Base-by-base conservation (phyloP, 2,329 filamentous ascomycete species). In the Aureobasidium sp. region DNA sequence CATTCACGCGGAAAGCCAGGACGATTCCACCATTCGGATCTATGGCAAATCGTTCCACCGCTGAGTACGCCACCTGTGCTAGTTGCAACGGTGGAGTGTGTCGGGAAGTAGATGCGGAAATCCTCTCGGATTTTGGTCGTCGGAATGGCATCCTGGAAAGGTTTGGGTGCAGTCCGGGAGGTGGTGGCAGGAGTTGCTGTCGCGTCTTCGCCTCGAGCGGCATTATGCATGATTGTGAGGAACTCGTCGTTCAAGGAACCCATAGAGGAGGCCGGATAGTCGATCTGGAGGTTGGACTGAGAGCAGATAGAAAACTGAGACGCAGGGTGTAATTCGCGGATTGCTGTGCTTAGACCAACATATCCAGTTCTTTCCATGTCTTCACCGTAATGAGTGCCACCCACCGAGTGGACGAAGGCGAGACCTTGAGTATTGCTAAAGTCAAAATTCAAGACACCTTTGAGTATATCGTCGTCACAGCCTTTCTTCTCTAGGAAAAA, bases 41-140 rank as follows among this genome's bases (percentile, higher is more conserved):
- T 83, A 63, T 94, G 81, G 69, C 88, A 96, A 63, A 97, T 91
- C 0, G 92, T 96, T 9, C 93, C 93, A 27, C 85, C 94, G 44
- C 73, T 73, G 11, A 15, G 11, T 37, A 37, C 2, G 8, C 74
- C 73, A 37, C 73, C 73, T 55, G 68, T 72, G 47, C 72, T 74
- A 5, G 63, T 60, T 16, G 60, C 62, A 8, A 77, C 73, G 0
- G 90, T 95, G 25, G 86, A 74, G 11, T 83, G 74, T 1, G 88
- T 91, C 3, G 91, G 92, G 68, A 93, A 97, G 73, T 92, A 95
- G 57, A 96, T 81, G 10, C 86, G 83, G 66, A 94, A 83, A 52
- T 79, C 78, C 36, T 83, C 74, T 75, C 72, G 71, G 68, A 80
- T 69, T 9, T 75, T 63, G 0, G 42, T n/a, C 7, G 50, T 54